phyloP scores from a whole-genome alignment of 768 basidiomycete species.

The Suillus decipiens region DNA sequence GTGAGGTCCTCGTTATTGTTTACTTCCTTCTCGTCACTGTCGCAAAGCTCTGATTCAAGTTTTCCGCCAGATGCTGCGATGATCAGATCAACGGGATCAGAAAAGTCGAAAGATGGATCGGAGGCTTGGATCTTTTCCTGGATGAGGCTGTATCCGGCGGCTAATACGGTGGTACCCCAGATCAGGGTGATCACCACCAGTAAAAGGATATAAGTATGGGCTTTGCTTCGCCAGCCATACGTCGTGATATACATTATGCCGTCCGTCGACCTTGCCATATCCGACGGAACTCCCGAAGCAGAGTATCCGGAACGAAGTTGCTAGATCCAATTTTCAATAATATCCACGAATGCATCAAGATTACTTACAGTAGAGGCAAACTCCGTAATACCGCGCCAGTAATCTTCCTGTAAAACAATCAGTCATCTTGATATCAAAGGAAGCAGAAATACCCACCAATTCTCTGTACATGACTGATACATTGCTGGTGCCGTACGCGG shows the following conservation, averaged over 20 bases:
- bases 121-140: neutral
- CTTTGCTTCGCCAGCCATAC: slow-evolving; percentile 7
- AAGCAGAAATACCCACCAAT: neutral
- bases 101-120: slow-evolving; percentile 11
- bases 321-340: neutral
- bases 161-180: neutral
- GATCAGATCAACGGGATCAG: slow-evolving; percentile 8
- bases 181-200: slow-evolving; percentile 6
- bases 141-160: slow-evolving; percentile 9
- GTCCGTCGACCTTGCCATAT: neutral
- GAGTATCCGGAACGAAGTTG: slow-evolving; percentile 14
- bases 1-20: neutral
- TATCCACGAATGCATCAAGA: neutral
- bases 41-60: neutral
- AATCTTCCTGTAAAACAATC: slow-evolving; percentile 10
- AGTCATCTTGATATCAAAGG: neutral
- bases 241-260: slow-evolving; percentile 13
- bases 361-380: slow-evolving; percentile 12
- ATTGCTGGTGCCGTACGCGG: slow-evolving; percentile 2
- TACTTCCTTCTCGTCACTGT: neutral
- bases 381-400: slow-evolving; percentile 14
- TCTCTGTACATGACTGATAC: slow-evolving; percentile 1
- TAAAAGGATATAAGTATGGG: slow-evolving; percentile 5
- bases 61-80: slow-evolving; percentile 6
- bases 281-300: slow-evolving; percentile 1